Evolutionary conservation across 495 filamentous ascomycete species (phyloP).

Genomic region (Neurospora sp.): DNA sequence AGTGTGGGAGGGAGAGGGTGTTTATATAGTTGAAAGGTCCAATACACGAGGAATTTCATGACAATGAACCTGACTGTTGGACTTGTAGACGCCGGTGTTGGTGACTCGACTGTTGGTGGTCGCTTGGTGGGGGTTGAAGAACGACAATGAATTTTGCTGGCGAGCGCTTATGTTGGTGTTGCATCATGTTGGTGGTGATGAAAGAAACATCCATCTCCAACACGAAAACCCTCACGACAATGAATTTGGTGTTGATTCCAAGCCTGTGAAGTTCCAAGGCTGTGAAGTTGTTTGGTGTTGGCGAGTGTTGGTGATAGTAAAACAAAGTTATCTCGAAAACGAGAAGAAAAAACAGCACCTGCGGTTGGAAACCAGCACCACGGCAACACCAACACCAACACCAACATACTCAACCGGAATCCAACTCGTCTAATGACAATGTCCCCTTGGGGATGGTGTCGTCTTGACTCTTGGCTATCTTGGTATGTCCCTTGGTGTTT

Average conservation of each 20-base stretch:
- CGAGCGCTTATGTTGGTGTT: background rate
- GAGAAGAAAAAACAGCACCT: no score
- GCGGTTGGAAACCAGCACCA: no score
- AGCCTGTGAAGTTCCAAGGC: no score
- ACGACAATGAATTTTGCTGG: background rate
- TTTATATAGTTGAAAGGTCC: background rate
- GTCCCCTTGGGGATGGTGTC: background rate
- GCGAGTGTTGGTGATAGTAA: no score
- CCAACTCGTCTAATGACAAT: background rate
- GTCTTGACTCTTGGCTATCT: background rate
- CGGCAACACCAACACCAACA: background rate
- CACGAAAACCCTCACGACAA: background rate
- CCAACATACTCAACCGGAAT: no score
- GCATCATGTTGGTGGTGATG: background rate
- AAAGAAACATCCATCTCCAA: background rate
- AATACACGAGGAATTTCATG: background rate
- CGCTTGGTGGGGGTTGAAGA: background rate
- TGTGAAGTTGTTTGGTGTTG: no score
- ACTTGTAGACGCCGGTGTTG: background rate
- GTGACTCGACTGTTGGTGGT: background rate
- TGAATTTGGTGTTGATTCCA: no score
- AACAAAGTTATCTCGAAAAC: no score
- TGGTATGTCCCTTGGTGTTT: no score
- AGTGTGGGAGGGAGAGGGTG: background rate
- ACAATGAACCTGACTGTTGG: background rate